Conservation (phyloP, 2,329 filamentous ascomycete genomes). For the Nemania diffusa region DNA sequence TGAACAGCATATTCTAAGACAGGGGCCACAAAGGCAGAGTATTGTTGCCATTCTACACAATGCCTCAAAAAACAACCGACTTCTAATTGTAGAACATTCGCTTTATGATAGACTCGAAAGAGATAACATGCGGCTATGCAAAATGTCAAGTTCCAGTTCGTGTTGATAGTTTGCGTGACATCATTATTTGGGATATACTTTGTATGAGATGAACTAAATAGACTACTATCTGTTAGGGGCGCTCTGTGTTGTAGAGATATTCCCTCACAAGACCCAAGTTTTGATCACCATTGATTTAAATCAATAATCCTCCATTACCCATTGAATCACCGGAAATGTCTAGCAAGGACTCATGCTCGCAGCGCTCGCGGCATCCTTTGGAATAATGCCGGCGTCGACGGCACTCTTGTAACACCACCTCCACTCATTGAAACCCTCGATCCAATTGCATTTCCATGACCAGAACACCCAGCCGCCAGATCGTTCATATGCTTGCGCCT, state of each 20-base stretch:
- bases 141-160: neutral
- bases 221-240: no score
- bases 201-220: neutral
- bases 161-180: neutral
- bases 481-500: constrained; percentile 65
- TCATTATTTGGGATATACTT: neutral
- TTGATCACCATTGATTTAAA: neutral
- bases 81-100: neutral
- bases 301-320: neutral
- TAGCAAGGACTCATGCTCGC: constrained; percentile 39
- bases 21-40: neutral
- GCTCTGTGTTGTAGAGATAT: neutral
- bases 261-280: neutral
- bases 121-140: neutral
- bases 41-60: neutral
- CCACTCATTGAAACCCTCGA: constrained; percentile 56
- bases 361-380: constrained; percentile 41
- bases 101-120: constrained; percentile 5
- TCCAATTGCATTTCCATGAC: constrained; percentile 63
- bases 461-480: constrained; percentile 68
- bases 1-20: neutral
- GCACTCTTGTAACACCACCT: constrained; percentile 59
- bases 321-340: neutral
- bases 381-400: constrained; percentile 44
- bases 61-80: neutral